Base-by-base conservation (phyloP, 129 eudicot genomes). In the Kitagawia praeruptora region DNA sequence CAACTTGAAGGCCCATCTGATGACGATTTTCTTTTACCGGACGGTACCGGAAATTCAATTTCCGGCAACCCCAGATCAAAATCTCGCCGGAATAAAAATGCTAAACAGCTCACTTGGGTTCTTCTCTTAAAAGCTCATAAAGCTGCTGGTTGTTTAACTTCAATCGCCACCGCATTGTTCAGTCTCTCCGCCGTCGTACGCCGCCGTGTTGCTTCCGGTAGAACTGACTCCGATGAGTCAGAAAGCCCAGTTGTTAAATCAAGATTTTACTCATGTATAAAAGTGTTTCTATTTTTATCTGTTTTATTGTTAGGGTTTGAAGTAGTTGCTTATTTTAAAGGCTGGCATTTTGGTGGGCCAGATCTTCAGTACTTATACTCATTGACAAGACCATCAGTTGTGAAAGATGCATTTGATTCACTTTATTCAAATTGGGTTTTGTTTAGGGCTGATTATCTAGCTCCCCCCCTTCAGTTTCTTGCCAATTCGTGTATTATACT, bases 21-120 rank as follows among this genome's bases (percentile, higher is more conserved):
- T 42, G 98, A 91, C 46, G 85, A 83, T 75, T 46, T 87, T 39
- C 48, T 66, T 83, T 47, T 46, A 6, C 40, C 82, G 38, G 81
- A 80, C 87, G 90, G 79, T n/a, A 61, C 69, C 78, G 83, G 54
- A 82, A 84, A 77, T 11, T 64, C 87, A 0, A 47, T 77, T 45
- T n/a, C 76, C 49, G 70, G 67, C 67, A 28, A 45, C 69, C 77
- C 61, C 58, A 82, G 44, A 77, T 80, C 54, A 44, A 75, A 75
- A 27, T n/a, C 61, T 28, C 77, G 61, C 77, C 87, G 91, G n/a
- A 91, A 88, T 91, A 93, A 89, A 82, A 91, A 93, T 80, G 98
- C 98, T 44, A 93, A 93, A 79, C 98, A 93, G 86, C 88, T 93
- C 12, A 93, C 98, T 2, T 93, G 98, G 98, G 98, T 93, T 58